These are phyloP conservation scores for Ambrosia artemisiifolia DNA, from an alignment of 129 eudicot genomes.

Conservation along the genomic window DNA sequence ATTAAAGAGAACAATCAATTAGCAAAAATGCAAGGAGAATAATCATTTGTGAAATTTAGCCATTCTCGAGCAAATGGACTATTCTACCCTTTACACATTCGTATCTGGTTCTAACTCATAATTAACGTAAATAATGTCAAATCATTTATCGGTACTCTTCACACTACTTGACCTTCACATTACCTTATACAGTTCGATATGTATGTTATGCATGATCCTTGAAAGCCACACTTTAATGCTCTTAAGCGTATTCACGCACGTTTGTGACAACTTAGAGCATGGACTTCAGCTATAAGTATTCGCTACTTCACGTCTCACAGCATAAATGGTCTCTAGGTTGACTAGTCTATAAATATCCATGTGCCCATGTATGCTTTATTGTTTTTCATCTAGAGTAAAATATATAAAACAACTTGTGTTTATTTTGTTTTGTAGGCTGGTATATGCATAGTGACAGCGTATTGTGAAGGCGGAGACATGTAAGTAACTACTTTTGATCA, in stretches of 20 bases:
- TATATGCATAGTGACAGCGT: conserved; percentile 76
- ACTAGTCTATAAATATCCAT: too few species aligned
- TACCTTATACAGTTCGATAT: background rate
- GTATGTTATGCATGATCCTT: background rate
- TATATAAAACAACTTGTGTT: background rate
- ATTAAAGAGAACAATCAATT: background rate
- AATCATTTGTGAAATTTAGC: background rate
- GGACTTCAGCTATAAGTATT: background rate
- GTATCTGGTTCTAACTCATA: background rate
- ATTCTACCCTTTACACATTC: background rate
- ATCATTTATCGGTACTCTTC: background rate
- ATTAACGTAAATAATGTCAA: background rate
- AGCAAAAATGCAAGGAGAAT: background rate
- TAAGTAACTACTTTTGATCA: conserved; percentile 39
- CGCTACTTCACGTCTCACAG: background rate
- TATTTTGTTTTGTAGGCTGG: conserved; percentile 52
- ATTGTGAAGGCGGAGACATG: conserved; percentile 96
- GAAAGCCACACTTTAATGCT: background rate
- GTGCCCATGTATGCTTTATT: too few species aligned
- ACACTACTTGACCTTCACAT: too few species aligned
- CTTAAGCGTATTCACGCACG: background rate
- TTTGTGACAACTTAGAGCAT: too few species aligned
- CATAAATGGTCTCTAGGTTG: too few species aligned
- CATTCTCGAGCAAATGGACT: background rate
- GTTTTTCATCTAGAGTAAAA: background rate